Evolutionary conservation across 805 yeast species (phyloP), one percentile per base, ranked within the genome.

Genomic region (Metschnikowia proteae): DNA sequence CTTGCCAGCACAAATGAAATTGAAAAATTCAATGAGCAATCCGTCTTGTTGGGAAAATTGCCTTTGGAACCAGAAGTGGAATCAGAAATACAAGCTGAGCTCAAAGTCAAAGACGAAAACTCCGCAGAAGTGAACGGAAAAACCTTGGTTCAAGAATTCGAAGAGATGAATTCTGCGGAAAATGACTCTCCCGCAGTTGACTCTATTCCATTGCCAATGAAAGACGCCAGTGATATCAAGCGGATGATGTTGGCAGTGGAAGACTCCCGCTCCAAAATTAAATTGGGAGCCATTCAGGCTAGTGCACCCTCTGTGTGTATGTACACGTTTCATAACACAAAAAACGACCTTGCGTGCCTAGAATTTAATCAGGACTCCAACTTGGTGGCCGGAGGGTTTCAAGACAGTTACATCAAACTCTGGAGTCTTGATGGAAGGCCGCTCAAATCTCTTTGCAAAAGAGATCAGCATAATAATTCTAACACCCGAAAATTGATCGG

Each of bases 281-380:
- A 74, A 55, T 64, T 92, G 45, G 87, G 82, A 25, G 74, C 84
- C 4, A 67, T 79, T 30, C 96, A 87, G 67, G 86, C 95, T 3
- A 74, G 89, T 23, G 80, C 92, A 26, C 99, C 99, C 23, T 86
- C 96, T 48, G 96, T 92, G 32, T 94, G 98, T 67, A 88, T 92
- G 96, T 94, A 94, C 72, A 92, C 98, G 0, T 91, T 94, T 71
- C 99, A 94, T 73, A 94, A 94, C 68, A 88, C 97, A 8, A 85
- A 88, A 63, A 85, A 86, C 55, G 95, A 87, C 52, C 73, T 94
- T 76, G 87, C 95, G n/a, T 81, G 90, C 43, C 63, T 92, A 41
- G 87, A 84, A 54, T 92, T 92, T 71, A 89, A 92, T 59, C 87
- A 84, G 46, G 97, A 92, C 65, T 82, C 92, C 13, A 82, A 91